Conservation (phyloP, 345 rosid species). For the Gossypioides kirkii region DNA sequence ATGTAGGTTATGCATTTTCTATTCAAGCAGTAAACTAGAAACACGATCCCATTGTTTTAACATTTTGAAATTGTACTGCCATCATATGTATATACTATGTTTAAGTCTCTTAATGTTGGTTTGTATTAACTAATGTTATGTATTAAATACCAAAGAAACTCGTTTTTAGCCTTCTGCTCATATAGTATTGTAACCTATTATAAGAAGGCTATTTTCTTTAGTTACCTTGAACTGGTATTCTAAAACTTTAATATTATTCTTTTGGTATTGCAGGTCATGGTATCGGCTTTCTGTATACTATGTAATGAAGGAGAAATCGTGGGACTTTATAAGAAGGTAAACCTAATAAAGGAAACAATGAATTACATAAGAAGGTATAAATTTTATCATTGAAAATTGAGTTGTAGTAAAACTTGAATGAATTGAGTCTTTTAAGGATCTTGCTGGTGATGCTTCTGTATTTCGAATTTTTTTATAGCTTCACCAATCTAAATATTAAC, state of each 20-base stretch:
- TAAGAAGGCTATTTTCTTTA: neutral
- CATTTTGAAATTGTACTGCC: neutral
- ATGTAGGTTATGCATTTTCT: neutral
- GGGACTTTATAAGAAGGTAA: too few relatives aligned
- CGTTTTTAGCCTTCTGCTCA: neutral
- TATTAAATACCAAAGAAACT: neutral
- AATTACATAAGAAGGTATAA: neutral
- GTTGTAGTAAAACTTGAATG: neutral
- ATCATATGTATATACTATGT: neutral
- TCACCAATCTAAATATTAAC: neutral
- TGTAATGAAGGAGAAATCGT: neutral
- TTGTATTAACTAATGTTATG: neutral
- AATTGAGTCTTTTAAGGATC: neutral
- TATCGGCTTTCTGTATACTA: neutral
- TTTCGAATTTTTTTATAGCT: neutral
- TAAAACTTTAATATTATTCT: neutral
- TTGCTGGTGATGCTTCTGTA: conserved; percentile 4
- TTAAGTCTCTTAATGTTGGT: neutral
- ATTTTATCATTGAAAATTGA: neutral
- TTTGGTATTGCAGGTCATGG: neutral
- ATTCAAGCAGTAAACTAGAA: neutral
- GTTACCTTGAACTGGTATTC: neutral
- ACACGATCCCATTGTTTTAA: neutral
- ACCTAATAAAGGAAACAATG: too few relatives aligned
- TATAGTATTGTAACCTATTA: neutral